Base-by-base conservation (phyloP, 257 asterid species). In the Cordia subcordata region DNA sequence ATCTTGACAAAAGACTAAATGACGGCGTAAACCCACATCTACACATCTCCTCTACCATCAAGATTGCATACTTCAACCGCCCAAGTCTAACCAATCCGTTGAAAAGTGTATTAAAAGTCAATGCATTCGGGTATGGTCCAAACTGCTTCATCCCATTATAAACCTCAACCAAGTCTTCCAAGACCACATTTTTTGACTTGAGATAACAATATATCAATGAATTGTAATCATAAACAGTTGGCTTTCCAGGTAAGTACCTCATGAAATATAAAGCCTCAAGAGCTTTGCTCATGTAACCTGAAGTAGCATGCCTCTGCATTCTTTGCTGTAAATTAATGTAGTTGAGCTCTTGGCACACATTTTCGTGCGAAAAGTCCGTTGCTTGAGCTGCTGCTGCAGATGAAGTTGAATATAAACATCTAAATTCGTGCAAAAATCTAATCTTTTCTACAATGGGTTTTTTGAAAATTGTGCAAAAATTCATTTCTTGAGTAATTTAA, bases 51-150 rank as follows among this genome's bases (percentile, higher is more conserved):
- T 72, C 64, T 16, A 67, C 54, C 32, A 83, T 55, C 67, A 39
- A 68, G 53, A 84, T 54, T 21, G 80, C 93, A 67, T 76, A 61
- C 49, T 71, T 72, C 57, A 71, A 68, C 49, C 72, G 49, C 42
- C 86, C 87, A 56, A 33, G 18, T 10, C 65, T 66, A 19, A 72
- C 53, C 64, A 72, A 22, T 61, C 87, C 92, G 68, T 83, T 77
- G 72, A 80, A 60, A 40, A 82, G 72, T 6, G 62, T 75, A 5
- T 67, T 66, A 64, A 69, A 82, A 33, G 90, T 85, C 27, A 61
- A 54, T 18, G 73, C 74, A 76, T 85, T 78, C 12, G 94, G 94
- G 14, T 20, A 42, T 3, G 82, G 88, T 15, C 90, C 94, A 46
- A 44, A 79, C 53, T 69, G 72, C 69, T 75, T 81, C 89, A 83